A percentile compares a stretch with the other conserved stretches of the same genome.
Evolutionary conservation across 257 asterid species (phyloP).

Genomic region (Lithospermum erythrorhizon): DNA sequence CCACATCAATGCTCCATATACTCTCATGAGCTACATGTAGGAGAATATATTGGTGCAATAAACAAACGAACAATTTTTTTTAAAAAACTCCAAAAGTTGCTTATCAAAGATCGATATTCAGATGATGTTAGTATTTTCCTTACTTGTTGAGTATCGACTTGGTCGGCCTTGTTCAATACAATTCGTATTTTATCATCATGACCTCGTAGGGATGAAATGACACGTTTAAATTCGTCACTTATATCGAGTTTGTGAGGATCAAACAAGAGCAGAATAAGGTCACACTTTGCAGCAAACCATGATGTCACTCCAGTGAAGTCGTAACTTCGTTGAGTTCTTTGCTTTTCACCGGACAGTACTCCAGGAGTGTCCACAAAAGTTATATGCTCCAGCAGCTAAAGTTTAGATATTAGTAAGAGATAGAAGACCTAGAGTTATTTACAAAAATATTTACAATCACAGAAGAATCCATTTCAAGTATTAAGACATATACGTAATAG

Average conservation of each 20-base stretch:
- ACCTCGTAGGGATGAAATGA: conserved; percentile 79
- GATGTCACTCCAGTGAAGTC: conserved; percentile 97
- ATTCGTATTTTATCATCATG: conserved; percentile 97
- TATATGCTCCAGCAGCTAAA: conserved; percentile 82
- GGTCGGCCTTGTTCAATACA: conserved; percentile 95
- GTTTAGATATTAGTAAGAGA: conserved; percentile 10
- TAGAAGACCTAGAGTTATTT: not conserved
- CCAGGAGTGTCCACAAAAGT: conserved; percentile 97
- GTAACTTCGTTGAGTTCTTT: conserved; percentile 89
- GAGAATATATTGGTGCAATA: conserved; percentile 1
- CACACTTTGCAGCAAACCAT: conserved; percentile 94
- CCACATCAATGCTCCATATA: conserved; percentile 98
- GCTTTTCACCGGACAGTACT: conserved; percentile 94
- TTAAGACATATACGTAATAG: not conserved
- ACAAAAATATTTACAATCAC: not conserved
- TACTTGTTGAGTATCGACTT: conserved; percentile 94
- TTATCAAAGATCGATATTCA: not conserved
- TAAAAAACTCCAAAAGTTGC: not conserved
- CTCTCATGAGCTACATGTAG: conserved; percentile 78
- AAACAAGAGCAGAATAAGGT: conserved; percentile 76
- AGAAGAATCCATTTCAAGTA: not conserved
- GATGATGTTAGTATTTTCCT: not conserved
- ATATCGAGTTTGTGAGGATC: conserved; percentile 98
- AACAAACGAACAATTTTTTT: conserved; percentile 7
- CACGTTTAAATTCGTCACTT: conserved; percentile 92